Percentiles rank a stretch among this genome's conserved stretches.
Evolutionary conservation across 2,329 filamentous ascomycete genomes (phyloP).

Genomic region (Thelonectria olida): DNA sequence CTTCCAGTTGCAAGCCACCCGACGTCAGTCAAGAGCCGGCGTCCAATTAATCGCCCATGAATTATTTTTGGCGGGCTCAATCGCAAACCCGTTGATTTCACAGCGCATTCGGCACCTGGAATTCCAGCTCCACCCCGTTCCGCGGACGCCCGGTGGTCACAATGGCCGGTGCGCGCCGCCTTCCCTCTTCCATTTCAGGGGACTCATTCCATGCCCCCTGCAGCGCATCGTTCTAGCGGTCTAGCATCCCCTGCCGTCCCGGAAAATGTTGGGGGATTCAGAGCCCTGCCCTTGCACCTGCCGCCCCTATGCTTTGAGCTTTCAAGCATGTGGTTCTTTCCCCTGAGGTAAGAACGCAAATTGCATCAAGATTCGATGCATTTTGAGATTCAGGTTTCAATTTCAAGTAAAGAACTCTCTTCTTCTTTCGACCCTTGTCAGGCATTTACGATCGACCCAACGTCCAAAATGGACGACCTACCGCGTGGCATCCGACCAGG

Average conservation of each 20-base stretch:
- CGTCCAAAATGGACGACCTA: background rate
- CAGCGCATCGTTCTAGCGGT: slow-evolving; percentile 24
- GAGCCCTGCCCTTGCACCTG: background rate
- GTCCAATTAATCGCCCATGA: background rate
- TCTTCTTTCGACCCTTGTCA: background rate
- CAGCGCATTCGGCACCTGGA: background rate
- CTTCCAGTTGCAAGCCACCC: background rate
- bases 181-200: background rate
- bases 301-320: background rate
- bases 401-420: background rate
- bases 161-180: background rate
- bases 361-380: background rate
- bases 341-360: background rate
- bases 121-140: slow-evolving; percentile 6
- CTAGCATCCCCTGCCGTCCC: slow-evolving; percentile 12
- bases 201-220: background rate
- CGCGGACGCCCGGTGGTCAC: slow-evolving; percentile 3
- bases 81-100: background rate
- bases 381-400: background rate
- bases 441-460: background rate
- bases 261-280: background rate
- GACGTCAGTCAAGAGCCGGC: background rate
- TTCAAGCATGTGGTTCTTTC: background rate
- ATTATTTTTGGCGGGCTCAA: background rate
- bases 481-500: background rate